Evolutionary conservation across 345 rosid genomes (phyloP).

Genomic region (Turnera subulata): DNA sequence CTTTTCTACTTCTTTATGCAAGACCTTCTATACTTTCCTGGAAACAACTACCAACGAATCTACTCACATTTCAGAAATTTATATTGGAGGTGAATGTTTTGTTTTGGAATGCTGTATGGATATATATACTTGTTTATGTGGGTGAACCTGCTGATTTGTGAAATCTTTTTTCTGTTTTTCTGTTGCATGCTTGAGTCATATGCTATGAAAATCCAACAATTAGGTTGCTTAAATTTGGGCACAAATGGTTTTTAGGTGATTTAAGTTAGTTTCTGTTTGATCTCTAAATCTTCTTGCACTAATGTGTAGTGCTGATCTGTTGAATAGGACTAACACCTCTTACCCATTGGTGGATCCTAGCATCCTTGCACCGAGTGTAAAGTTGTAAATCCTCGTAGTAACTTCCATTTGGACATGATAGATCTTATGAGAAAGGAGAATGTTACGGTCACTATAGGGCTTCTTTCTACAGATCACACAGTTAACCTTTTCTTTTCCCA

Average conservation of each 20-base stretch:
- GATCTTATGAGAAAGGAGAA: not conserved
- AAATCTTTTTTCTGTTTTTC: no score
- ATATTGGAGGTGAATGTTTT: slow-evolving; percentile 65
- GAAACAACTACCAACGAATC: slow-evolving; percentile 23
- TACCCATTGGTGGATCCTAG: not conserved
- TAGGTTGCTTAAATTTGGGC: not conserved
- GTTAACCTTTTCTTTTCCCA: not conserved
- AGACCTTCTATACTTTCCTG: slow-evolving; percentile 43
- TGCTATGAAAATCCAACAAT: not conserved
- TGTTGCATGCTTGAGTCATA: not conserved
- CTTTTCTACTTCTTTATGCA: slow-evolving; percentile 44
- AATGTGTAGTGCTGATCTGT: not conserved
- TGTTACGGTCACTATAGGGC: not conserved
- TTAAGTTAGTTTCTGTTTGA: not conserved
- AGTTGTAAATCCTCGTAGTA: no score
- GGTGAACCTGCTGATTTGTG: no score
- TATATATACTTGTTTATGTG: no score
- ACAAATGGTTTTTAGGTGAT: no score
- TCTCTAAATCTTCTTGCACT: slow-evolving; percentile 2
- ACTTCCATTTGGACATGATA: not conserved
- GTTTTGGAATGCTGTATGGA: slow-evolving; percentile 11
- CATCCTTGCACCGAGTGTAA: no score
- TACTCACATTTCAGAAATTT: slow-evolving; percentile 30
- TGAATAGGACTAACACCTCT: not conserved
- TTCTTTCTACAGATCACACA: not conserved